Base-by-base conservation (phyloP, 768 basidiomycete species). In the Mrakia blollopis region DNA sequence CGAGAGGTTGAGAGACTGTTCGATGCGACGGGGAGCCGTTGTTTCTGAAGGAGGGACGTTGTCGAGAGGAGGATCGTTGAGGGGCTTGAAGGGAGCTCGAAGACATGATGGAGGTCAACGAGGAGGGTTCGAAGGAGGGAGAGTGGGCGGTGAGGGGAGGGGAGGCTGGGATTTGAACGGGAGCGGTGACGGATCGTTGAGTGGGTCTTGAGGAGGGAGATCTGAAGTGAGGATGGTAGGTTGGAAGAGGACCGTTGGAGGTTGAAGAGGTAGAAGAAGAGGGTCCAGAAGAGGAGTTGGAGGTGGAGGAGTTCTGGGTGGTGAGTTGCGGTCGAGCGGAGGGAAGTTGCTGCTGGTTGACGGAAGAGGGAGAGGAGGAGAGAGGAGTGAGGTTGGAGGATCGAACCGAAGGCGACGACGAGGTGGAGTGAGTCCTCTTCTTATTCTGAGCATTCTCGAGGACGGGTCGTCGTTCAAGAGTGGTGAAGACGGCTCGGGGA, bases 341-440 rank as follows among this genome's bases (percentile, higher is more conserved):
- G 30, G 60, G 32, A 30, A 54, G 32, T 7, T 72, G n/a, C 9
- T 37, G 65, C 35, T 68, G 37, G 39, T 37, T 37, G 37, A 44
- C 25, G 21, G 65, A 68, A 2, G 35, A 39, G 35, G 65, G 65
- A 0, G 65, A 68, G 4, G 65, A 68, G 11, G 65, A 68, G 7
- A 68, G 65, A 18, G 35, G 37, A 25, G n/a, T 52, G 30, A 72
- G 72, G 47, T 32, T 35, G 25, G 52, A 57, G 21, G 52, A 72
- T 11, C 35, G 72, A 25, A 32, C 60, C 72, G 72, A 60, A 0
- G 35, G 72, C 25, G 52, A 32, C 11, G 72, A 72, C 52, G 72
- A 72, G 18, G 72, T 72, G 8, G 72, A 72, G 21, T 72, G 72
- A 7, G 72, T 72, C 32, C 72, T 41, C 50, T 72, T 72, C 32